Base-by-base conservation (phyloP, 768 basidiomycete genomes). In the Dentipellis sp. region DNA sequence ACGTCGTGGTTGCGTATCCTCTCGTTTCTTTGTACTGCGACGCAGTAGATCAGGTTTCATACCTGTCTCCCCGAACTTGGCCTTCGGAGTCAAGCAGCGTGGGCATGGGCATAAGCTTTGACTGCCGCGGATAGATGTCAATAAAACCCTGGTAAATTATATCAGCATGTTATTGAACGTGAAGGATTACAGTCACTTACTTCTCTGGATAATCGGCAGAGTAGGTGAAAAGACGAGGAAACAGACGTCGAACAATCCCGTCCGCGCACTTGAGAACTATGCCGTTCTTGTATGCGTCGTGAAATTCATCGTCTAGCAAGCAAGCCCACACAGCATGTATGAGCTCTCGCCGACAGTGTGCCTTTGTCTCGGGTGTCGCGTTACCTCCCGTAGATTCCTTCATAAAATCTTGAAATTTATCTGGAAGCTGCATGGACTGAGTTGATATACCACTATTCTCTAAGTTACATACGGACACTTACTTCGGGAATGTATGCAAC, bases 171-270 rank as follows among this genome's bases (percentile, higher is more conserved):
- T n/a, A n/a, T n/a, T n/a, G n/a, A 40, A 10, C 21, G 12, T 36
- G 12, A 10, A 9, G n/a, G 42, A n/a, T n/a, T n/a, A n/a, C n/a
- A n/a, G n/a, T n/a, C n/a, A 57, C 63, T 11, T 56, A 72, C 74
- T 72, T 73, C 36, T 73, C 69, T 0, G 69, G 70, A 56, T 72
- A 72, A 54, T 72, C 67, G 0, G 67, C 71, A 0, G 67, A 66
- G 47, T 70, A 68, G 1, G 63, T 61, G 45, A 69, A 63, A 36
- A 72, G 49, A 0, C 64, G 59, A 10, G 65, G 64, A 50, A 59
- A 71, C 1, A 70, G 0, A 2, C 61, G 54, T 12, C 68, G 38
- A 8, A 4, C 10, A 3, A 71, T 48, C 0, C 68, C 66, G 50
- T 72, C 69, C 2, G 21, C 36, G 50, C 62, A 72, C 4, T 19